These are phyloP conservation scores for Stentor coeruleus DNA, from an alignment of 73 alveolate species.

Conservation along the genomic window DNA sequence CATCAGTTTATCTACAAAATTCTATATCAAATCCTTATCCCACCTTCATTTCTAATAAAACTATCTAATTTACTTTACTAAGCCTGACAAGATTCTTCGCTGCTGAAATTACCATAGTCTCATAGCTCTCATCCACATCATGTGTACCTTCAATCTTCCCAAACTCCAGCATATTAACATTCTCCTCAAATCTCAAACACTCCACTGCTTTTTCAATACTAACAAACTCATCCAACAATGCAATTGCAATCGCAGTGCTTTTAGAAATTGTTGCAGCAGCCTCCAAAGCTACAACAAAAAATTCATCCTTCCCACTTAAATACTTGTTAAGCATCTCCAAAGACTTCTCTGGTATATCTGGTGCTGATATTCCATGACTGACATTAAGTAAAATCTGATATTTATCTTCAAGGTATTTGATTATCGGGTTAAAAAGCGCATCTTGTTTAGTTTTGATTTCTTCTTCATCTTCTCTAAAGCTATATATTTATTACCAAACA, in stretches of 20 bases:
- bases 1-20: too few species aligned
- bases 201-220: constrained; percentile 11
- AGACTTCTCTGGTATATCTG: neutral
- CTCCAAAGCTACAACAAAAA: constrained; percentile 22
- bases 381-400: neutral
- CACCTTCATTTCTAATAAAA: too few species aligned
- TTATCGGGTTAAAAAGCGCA: neutral
- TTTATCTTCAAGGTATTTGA: neutral
- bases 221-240: constrained; percentile 22
- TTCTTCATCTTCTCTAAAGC: constrained; percentile 22
- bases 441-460: neutral
- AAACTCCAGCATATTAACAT: neutral
- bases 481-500: constrained; percentile 12
- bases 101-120: neutral
- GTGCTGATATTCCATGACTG: neutral
- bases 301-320: neutral
- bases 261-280: constrained; percentile 23
- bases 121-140: constrained; percentile 17
- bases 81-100: neutral
- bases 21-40: too few species aligned
- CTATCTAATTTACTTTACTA: too few species aligned
- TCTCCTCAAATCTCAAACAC: constrained; percentile 9
- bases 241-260: neutral
- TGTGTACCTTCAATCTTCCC: constrained; percentile 30
- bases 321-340: neutral